Evolutionary conservation across 768 basidiomycete species (phyloP).

Genomic region (Paxillus involutus): DNA sequence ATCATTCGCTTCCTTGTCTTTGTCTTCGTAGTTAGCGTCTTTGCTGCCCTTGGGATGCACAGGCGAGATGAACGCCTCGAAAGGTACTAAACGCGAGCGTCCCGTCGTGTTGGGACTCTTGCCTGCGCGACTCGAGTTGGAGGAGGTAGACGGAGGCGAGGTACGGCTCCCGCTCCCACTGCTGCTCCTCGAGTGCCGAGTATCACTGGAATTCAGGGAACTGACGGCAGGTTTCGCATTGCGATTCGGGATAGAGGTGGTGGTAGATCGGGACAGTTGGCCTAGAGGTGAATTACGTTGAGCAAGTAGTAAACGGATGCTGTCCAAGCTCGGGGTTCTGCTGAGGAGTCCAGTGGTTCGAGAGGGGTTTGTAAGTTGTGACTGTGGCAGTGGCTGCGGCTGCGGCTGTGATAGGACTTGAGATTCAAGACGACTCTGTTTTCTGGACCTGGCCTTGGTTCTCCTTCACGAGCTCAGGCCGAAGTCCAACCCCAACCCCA

Average conservation of each 20-base stretch:
- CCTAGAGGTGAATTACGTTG: conserved; percentile 4
- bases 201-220: background rate
- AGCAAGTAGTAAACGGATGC: conserved; percentile 13
- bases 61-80: conserved; percentile 25
- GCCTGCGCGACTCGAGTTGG: background rate
- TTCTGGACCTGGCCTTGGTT: background rate
- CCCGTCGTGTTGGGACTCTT: background rate
- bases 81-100: conserved; percentile 2
- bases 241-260: background rate
- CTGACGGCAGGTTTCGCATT: background rate
- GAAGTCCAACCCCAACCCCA: background rate
- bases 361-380: too few species aligned
- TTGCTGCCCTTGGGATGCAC: background rate
- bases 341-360: background rate
- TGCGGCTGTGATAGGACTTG: too few species aligned
- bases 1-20: background rate
- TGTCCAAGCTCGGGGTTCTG: conserved; percentile 15
- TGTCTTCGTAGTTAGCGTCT: background rate
- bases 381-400: too few species aligned
- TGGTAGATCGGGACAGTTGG: background rate
- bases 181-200: background rate
- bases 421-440: too few species aligned
- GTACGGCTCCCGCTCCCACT: background rate
- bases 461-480: too few species aligned
- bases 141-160: background rate